phyloP scores from a whole-genome alignment of 1,284 basidiomycete genomes.

The Cutaneotrichosporon spelunceum region DNA sequence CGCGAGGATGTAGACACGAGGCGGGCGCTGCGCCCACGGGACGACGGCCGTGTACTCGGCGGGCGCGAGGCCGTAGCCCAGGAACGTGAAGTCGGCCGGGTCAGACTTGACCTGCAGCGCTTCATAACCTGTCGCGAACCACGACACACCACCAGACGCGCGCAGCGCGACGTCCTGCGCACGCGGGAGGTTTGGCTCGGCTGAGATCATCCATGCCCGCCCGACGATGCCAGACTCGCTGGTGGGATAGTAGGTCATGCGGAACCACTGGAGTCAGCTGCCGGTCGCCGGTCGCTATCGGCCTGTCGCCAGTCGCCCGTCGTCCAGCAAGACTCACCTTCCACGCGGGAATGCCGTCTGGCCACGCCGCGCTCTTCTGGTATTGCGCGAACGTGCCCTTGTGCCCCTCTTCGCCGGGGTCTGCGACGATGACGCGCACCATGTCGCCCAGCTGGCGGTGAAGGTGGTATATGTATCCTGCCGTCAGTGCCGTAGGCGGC shows the following conservation, averaged over 20 bases:
- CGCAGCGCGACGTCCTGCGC: neutral
- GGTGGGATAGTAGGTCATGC: constrained; percentile 27
- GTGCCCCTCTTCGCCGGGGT: constrained; percentile 10
- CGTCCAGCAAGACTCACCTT: constrained; percentile 22
- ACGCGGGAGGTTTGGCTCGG: constrained; percentile 10
- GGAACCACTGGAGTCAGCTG: constrained; percentile 21
- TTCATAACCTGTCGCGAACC: constrained; percentile 12
- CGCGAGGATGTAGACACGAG: constrained; percentile 28
- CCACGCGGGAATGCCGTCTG: constrained; percentile 31
- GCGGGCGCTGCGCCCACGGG: constrained; percentile 17
- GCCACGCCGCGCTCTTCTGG: constrained; percentile 18
- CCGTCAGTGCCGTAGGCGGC: neutral
- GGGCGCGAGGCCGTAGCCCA: constrained; percentile 19
- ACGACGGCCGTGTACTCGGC: neutral
- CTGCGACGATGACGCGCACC: constrained; percentile 25
- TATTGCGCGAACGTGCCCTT: constrained; percentile 10
- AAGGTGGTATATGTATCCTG: constrained; percentile 29
- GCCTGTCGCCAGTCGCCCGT: too few species aligned
- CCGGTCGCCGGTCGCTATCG: too few species aligned
- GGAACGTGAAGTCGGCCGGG: neutral
- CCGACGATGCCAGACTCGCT: constrained; percentile 23
- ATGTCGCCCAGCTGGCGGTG: constrained; percentile 29
- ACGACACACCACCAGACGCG: constrained; percentile 1
- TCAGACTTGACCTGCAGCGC: constrained; percentile 7
- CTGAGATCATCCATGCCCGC: constrained; percentile 20